These are phyloP conservation scores for Pseudogymnoascus sp. DNA, from an alignment of 2,329 filamentous ascomycete species.

Conservation along the genomic window DNA sequence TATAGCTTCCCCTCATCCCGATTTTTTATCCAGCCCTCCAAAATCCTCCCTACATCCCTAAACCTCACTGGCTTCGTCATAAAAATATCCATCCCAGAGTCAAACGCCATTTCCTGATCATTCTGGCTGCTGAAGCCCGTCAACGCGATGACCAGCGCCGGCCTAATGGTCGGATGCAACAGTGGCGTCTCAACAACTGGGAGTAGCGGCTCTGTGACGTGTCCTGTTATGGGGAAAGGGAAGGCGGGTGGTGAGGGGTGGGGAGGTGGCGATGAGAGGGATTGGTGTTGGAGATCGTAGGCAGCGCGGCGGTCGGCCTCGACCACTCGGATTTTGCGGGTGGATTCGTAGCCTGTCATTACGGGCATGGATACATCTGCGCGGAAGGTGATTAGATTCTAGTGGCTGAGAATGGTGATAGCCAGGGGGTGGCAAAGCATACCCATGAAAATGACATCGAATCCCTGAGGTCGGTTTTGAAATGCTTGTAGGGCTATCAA, in stretches of 20 bases:
- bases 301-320: constrained; percentile 30
- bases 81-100: constrained; percentile 45
- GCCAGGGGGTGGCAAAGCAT: constrained; percentile 8
- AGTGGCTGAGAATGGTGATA: not conserved
- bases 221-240: not conserved
- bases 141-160: constrained; percentile 40
- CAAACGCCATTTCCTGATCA: constrained; percentile 40
- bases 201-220: not conserved
- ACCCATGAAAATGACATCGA: constrained; percentile 41
- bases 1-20: not conserved
- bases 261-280: constrained; percentile 11
- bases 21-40: constrained; percentile 16
- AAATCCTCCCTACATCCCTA: constrained; percentile 17
- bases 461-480: constrained; percentile 24
- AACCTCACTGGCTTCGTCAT: constrained; percentile 41
- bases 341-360: constrained; percentile 41
- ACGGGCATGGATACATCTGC: constrained; percentile 47
- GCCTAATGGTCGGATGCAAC: constrained; percentile 10
- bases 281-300: constrained; percentile 16
- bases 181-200: constrained; percentile 27
- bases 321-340: constrained; percentile 38
- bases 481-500: constrained; percentile 37
- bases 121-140: constrained; percentile 42
- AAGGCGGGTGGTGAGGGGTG: constrained; percentile 8
- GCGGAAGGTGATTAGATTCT: constrained; percentile 15